Evolutionary conservation across 345 rosid genomes (phyloP), one percentile per base, ranked within the genome.

Genomic region (Populus euphratica): DNA sequence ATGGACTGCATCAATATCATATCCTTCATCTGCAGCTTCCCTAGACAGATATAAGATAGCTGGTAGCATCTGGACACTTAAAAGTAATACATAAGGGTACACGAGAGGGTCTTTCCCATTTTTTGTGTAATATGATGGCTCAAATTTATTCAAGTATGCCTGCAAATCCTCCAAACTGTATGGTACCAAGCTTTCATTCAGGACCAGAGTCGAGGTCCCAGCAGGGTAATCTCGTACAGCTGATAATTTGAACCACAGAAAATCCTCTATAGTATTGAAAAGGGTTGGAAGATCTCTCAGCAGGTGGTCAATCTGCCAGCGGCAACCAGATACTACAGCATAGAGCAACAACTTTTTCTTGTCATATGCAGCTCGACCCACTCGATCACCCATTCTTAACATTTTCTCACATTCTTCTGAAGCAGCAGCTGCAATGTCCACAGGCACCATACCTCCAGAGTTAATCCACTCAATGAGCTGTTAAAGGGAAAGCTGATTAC

Each of bases 381-480:
- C 85, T 63, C 97, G 92, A 85, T 96, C 97, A 86, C 93, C 94
- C 91, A 88, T 88, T 84, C 98, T 89, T 68, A 96, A 80, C 91
- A 92, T 89, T 84, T 89, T 96, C 82, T 96, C 99, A 78, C 99
- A 96, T 89, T 94, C 99, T 79, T 96, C 99, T 52, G 97, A 86
- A 78, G 98, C 99, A 82, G 87, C 82, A 74, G 89, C 88, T 76
- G 99, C 92, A 85, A 88, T 88, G 72, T 94, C 91, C 2, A 86
- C 77, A 50, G 97, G 81, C 81, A 94, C 97, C 90, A 87, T 84
- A 72, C 97, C 97, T 74, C 97, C 94, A 77, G 83, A 86, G 78
- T 89, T 91, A 25, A 96, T 90, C 99, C 99, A 96, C 83, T 96
- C 97, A 29, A 89, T 84, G 74, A 96, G 95, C 97, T 96, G 92